These are phyloP conservation scores for Nothophaeocryptopus gaeumannii DNA, from an alignment of 2,329 filamentous ascomycete species.

Conservation along the genomic window DNA sequence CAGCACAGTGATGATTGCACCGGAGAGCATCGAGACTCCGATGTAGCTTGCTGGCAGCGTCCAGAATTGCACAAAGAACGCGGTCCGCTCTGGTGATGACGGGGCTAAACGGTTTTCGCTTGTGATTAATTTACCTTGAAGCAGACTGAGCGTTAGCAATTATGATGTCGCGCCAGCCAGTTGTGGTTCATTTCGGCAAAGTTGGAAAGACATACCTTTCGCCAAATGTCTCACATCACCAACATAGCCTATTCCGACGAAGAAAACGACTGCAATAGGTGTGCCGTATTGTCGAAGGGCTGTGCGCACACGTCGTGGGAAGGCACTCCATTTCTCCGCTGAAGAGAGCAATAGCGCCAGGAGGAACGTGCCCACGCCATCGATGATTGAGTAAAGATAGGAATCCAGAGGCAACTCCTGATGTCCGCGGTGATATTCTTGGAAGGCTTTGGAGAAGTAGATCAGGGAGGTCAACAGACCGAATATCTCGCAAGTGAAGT, in stretches of 20 bases:
- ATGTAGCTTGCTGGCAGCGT: slow-evolving; percentile 58
- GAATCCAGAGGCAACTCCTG: slow-evolving; percentile 57
- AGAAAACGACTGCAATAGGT: slow-evolving; percentile 64
- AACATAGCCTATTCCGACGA: slow-evolving; percentile 61
- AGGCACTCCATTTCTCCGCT: slow-evolving; percentile 61
- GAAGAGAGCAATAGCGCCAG: slow-evolving; percentile 61
- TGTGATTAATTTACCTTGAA: slow-evolving; percentile 50
- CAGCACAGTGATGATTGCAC: slow-evolving; percentile 62
- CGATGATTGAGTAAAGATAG: slow-evolving; percentile 64
- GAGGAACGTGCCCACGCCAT: slow-evolving; percentile 61
- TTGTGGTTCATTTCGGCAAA: too few species aligned
- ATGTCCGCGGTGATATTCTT: slow-evolving; percentile 62
- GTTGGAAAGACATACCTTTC: too few species aligned
- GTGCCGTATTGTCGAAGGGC: slow-evolving; percentile 63
- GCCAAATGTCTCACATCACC: slow-evolving; percentile 52
- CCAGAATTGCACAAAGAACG: slow-evolving; percentile 65
- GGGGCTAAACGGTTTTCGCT: slow-evolving; percentile 54
- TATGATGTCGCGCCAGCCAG: too few species aligned
- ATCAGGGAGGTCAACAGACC: slow-evolving; percentile 65
- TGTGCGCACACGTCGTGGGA: slow-evolving; percentile 61
- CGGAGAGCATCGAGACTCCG: slow-evolving; percentile 61
- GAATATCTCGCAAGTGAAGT: slow-evolving; percentile 65
- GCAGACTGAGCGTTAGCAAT: too few species aligned
- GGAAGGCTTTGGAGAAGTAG: slow-evolving; percentile 62
- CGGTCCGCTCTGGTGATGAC: slow-evolving; percentile 52